Conservation (phyloP, 2,329 filamentous ascomycete species). For the Nannizziopsis arthrosporioides region DNA sequence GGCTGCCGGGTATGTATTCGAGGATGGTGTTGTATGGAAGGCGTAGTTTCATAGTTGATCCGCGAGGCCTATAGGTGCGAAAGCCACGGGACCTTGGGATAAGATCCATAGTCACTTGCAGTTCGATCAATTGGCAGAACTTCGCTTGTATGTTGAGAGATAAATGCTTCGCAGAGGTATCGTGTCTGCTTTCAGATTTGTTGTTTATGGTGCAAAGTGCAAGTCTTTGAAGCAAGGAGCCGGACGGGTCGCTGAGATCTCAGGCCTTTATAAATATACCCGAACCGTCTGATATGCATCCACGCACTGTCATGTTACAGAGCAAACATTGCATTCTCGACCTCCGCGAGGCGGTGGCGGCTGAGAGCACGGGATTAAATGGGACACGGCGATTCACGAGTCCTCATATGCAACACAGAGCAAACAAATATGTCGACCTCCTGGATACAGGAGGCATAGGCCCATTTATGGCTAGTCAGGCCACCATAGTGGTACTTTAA, state of each 20-base stretch:
- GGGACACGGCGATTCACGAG: not conserved
- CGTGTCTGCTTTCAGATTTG: not conserved
- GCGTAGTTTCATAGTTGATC: not conserved
- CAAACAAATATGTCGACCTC: slow-evolving; percentile 1
- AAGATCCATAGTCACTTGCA: too few relatives aligned
- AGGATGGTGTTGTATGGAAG: not conserved
- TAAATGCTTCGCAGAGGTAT: too few relatives aligned
- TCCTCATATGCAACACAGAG: not conserved
- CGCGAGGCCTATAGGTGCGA: not conserved
- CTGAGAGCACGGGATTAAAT: not conserved
- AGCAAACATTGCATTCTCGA: slow-evolving; percentile 9
- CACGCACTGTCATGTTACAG: not conserved
- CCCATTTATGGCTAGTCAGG: not conserved
- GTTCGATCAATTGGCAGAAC: not conserved
- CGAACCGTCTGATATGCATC: not conserved
- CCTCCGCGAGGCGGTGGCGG: not conserved
- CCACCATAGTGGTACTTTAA: not conserved
- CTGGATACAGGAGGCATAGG: not conserved
- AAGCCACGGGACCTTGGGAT: not conserved
- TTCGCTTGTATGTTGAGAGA: not conserved
- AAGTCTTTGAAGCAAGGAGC: not conserved
- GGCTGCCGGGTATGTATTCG: not conserved
- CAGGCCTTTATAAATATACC: not conserved
- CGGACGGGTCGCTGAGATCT: not conserved
- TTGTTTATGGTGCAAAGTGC: not conserved